Percentiles rank a stretch among this genome's conserved stretches.
Evolutionary conservation across 2,329 filamentous ascomycete genomes (phyloP).

Genomic region (Fusarium abutilonis): DNA sequence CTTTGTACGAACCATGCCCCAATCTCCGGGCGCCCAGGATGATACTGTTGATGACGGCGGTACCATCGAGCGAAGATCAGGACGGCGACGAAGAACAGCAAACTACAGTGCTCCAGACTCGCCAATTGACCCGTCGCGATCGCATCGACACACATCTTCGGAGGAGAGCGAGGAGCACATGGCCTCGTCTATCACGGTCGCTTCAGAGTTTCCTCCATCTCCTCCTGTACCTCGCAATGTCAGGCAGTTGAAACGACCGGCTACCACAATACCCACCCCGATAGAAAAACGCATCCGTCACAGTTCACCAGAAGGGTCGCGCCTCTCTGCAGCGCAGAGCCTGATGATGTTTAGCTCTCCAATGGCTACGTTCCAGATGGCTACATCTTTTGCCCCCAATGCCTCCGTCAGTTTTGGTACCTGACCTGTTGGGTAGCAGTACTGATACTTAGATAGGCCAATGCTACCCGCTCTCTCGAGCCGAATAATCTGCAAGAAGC

Average conservation of each 20-base stretch:
- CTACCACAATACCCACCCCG: slow-evolving; percentile 30
- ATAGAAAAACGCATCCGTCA: slow-evolving; percentile 42
- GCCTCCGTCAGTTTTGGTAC: slow-evolving; percentile 27
- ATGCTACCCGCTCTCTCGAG: slow-evolving; percentile 36
- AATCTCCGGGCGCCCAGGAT: slow-evolving; percentile 39
- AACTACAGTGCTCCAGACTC: slow-evolving; percentile 39
- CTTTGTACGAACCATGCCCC: slow-evolving; percentile 38
- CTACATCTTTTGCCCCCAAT: slow-evolving; percentile 32
- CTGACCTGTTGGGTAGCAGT: background rate
- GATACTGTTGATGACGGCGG: slow-evolving; percentile 33
- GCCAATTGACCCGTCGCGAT: slow-evolving; percentile 27
- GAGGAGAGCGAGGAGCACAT: slow-evolving; percentile 43
- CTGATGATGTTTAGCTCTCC: slow-evolving; percentile 46
- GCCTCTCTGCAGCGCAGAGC: slow-evolving; percentile 44
- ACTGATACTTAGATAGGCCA: slow-evolving; percentile 21
- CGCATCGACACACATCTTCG: slow-evolving; percentile 36
- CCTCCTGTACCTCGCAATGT: slow-evolving; percentile 40
- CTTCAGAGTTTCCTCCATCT: slow-evolving; percentile 41
- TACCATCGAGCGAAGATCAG: slow-evolving; percentile 37
- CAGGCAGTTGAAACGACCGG: slow-evolving; percentile 38
- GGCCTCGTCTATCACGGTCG: slow-evolving; percentile 44
- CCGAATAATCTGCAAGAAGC: slow-evolving; percentile 38
- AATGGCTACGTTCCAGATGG: slow-evolving; percentile 46
- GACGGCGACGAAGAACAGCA: slow-evolving; percentile 33
- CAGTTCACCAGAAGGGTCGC: slow-evolving; percentile 44